Evolutionary conservation across 805 yeast species (phyloP), one percentile per base, ranked within the genome.

Genomic region (Sungouiella blattae): DNA sequence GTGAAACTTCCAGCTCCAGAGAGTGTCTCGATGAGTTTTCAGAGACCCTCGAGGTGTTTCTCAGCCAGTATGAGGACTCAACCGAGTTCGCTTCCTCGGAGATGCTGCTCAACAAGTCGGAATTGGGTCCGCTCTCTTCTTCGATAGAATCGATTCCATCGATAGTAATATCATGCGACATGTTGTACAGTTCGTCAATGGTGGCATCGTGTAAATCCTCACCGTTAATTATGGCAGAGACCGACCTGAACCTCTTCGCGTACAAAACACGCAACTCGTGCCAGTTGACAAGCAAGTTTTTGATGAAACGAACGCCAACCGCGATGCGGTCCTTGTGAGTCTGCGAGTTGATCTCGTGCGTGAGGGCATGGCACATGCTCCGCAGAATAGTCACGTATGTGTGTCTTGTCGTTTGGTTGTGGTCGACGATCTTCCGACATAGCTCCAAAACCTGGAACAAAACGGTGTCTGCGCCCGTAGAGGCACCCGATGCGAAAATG

Each of bases 221-320:
- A 8, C 49, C 57, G 12, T 41, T 36, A 5, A 50, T 38, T 9
- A 47, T 32, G 12, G 42, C 43, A 14, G 44, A 46, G 8, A 52
- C 45, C 2, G 50, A 36, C 11, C 37, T 32, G 39, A 38, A 51
- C 14, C 37, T 22, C 29, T 20, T 20, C 21, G 26, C 20, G 17
- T 40, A 37, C 33, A 52, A 16, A 9, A 30, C 44, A 25, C 35
- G 43, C 9, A 75, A 55, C 4, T 46, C 43, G 2, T 49, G 54
- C 80, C 83, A 83, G 45, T 66, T 52, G 22, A 67, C 75, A 26
- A 82, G 47, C 5, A 81, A 44, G 40, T 75, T 78, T 36, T 69
- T 71, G 14, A 79, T 57, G 37, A 73, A 77, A 31, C 85, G 60
- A 16, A 69, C 64, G 1, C 81, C 77, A 12, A 81, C 66, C 6